Base-by-base conservation (phyloP, 257 asterid genomes). In the Echium plantagineum region DNA sequence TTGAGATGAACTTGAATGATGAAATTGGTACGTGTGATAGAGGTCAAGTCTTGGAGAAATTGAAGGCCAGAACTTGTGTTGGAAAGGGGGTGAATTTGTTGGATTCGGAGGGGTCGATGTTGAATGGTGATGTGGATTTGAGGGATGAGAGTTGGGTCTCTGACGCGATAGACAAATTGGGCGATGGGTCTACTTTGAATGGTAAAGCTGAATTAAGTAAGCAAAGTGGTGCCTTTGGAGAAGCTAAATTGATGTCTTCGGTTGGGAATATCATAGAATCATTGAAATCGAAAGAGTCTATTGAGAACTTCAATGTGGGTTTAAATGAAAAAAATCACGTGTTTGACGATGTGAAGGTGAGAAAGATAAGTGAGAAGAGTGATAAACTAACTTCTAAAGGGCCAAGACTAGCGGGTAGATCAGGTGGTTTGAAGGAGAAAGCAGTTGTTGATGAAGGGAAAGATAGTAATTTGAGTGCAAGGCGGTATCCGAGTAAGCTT, bases 401-500 rank as follows among this genome's bases (percentile, higher is more conserved):
- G 57, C 60, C 70, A 7, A 75, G 67, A 70, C 20, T 30, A 56
- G 65, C 30, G 61, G 71, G 52, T 49, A 80, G 61, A 74, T 75
- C 69, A 0, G 62, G 68, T 59, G 24, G 59, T 38, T 60, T 68
- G 13, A 68, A 64, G 68, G 81, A 64, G 65, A 77, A 71, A 63
- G 58, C 74, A 21, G 72, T 60, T 21, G 67, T n/a, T 61, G 77
- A 59, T 22, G 70, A 61, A 64, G 66, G 69, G 24, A 61, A 55
- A 59, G 32, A 59, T 51, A 22, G 70, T 38, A 26, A 63, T 24
- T 18, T 15, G 19, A 21, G 72, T 58, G 63, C 48, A 24, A 74
- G 66, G 55, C 82, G 81, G 74, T 72, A 79, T 59, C 80, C 83
- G 0, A 85, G 89, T 67, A 81, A 85, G 71, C 76, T 87, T 47